phyloP scores from a whole-genome alignment of 352 stramenopile genomes.

The Phytophthora pini region DNA sequence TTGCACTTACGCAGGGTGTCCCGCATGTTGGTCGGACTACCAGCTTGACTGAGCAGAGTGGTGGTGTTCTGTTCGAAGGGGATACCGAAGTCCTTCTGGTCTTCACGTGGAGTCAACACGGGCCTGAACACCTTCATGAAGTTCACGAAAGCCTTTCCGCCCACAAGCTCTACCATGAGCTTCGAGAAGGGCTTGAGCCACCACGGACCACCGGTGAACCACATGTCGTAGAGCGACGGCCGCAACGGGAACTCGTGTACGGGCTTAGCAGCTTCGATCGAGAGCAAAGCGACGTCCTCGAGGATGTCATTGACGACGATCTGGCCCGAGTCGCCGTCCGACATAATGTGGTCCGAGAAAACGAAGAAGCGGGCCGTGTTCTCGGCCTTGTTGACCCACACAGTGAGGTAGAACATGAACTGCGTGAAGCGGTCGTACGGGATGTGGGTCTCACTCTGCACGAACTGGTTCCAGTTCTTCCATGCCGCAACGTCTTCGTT shows the following conservation, averaged over 20 bases:
- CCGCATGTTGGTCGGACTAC: constrained; percentile 48
- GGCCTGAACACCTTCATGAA: constrained; percentile 59
- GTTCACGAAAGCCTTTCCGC: constrained; percentile 40
- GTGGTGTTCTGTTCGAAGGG: constrained; percentile 53
- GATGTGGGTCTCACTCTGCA: constrained; percentile 37
- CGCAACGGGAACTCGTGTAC: constrained; percentile 43
- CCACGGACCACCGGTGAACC: constrained; percentile 42
- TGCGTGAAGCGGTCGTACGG: constrained; percentile 52
- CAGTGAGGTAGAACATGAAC: constrained; percentile 57
- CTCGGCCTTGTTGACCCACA: constrained; percentile 46
- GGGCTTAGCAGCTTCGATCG: constrained; percentile 30
- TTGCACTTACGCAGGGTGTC: constrained; percentile 48
- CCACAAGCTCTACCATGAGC: constrained; percentile 34
- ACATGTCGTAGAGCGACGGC: constrained; percentile 53
- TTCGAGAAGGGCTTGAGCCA: constrained; percentile 47
- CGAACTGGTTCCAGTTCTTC: constrained; percentile 47
- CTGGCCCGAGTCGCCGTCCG: constrained; percentile 50
- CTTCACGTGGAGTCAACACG: constrained; percentile 38
- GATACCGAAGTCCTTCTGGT: constrained; percentile 55
- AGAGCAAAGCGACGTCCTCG: constrained; percentile 41
- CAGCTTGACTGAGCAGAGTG: constrained; percentile 44
- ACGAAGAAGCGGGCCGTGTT: constrained; percentile 46
- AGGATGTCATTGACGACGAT: constrained; percentile 62
- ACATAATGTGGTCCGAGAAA: constrained; percentile 72
- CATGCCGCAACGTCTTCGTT: constrained; percentile 25